A percentile compares a stretch with the other conserved stretches of the same genome.
Evolutionary conservation across 1,284 basidiomycete genomes (phyloP).

Genomic region (Trichosporon inkin): DNA sequence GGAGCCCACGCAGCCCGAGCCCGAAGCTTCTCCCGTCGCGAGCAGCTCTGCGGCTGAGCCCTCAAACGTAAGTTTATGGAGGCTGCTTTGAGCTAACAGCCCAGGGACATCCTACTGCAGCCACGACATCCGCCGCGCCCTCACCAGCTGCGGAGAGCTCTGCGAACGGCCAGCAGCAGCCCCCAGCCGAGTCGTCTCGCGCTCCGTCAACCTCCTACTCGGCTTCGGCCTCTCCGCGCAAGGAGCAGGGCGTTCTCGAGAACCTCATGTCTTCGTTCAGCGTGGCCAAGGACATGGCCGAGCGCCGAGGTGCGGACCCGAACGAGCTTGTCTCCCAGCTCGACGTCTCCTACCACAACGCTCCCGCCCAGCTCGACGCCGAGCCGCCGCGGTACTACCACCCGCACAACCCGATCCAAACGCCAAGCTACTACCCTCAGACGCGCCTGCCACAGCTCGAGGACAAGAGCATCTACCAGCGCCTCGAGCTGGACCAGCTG

Average conservation of each 20-base stretch:
- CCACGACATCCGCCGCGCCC: slow-evolving; percentile 32
- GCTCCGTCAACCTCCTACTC: neutral
- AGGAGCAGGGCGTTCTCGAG: slow-evolving; percentile 61
- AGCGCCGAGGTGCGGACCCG: slow-evolving; percentile 74
- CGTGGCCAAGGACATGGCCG: slow-evolving; percentile 63
- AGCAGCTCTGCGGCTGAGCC: slow-evolving; percentile 6
- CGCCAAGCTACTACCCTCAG: slow-evolving; percentile 95
- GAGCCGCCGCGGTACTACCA: slow-evolving; percentile 98
- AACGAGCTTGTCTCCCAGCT: slow-evolving; percentile 88
- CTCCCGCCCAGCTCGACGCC: slow-evolving; percentile 88
- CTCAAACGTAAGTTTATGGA: slow-evolving; percentile 24
- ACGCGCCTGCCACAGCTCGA: slow-evolving; percentile 73
- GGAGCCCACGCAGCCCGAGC: slow-evolving; percentile 13
- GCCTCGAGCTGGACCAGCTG: slow-evolving; percentile 93
- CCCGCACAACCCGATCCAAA: slow-evolving; percentile 84
- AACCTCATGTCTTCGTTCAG: slow-evolving; percentile 95
- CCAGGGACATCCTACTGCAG: slow-evolving; percentile 28
- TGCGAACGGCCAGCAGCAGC: slow-evolving; percentile 16
- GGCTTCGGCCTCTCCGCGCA: slow-evolving; percentile 42
- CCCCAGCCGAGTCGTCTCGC: slow-evolving; percentile 52
- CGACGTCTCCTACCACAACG: slow-evolving; percentile 79
- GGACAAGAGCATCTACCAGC: slow-evolving; percentile 80
- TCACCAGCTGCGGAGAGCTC: slow-evolving; percentile 17
- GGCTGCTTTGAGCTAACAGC: neutral
- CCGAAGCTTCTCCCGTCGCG: neutral